Conservation (phyloP, 768 basidiomycete species). For the Tricholoma sp. region DNA sequence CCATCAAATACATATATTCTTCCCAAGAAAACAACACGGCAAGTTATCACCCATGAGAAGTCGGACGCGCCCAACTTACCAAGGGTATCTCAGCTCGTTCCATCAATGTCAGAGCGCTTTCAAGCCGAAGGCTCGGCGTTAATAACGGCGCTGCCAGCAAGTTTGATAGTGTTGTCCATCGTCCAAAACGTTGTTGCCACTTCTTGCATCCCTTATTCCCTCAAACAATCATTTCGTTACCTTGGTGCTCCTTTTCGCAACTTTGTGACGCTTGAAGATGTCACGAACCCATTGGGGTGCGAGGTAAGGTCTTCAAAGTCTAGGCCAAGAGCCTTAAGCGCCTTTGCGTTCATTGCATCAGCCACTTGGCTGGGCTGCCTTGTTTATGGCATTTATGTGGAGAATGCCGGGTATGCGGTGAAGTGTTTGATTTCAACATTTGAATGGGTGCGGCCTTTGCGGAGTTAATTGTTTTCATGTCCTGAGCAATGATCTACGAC, state of each 20-base stretch:
- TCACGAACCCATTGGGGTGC: slow-evolving; percentile 35
- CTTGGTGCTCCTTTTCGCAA: slow-evolving; percentile 41
- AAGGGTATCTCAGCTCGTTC: background rate
- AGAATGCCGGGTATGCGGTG: slow-evolving; percentile 16
- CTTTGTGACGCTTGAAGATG: slow-evolving; percentile 48
- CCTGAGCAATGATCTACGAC: background rate
- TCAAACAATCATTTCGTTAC: slow-evolving; percentile 16
- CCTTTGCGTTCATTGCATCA: slow-evolving; percentile 33
- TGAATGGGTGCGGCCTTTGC: slow-evolving; percentile 43
- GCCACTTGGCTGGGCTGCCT: slow-evolving; percentile 40
- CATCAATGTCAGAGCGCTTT: background rate
- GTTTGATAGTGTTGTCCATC: slow-evolving; percentile 26
- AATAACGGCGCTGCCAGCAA: slow-evolving; percentile 18
- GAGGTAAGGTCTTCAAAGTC: slow-evolving; percentile 20
- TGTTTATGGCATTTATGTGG: slow-evolving; percentile 27
- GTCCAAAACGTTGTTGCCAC: slow-evolving; percentile 23
- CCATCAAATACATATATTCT: no score
- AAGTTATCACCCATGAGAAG: no score
- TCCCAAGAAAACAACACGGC: no score
- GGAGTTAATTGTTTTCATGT: background rate
- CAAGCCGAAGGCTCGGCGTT: background rate
- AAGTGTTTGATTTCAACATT: slow-evolving; percentile 30
- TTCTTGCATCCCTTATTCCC: slow-evolving; percentile 22
- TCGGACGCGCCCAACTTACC: background rate
- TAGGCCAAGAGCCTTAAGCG: slow-evolving; percentile 30